phyloP scores from a whole-genome alignment of 306 rosid species.

The Corylus americana region DNA sequence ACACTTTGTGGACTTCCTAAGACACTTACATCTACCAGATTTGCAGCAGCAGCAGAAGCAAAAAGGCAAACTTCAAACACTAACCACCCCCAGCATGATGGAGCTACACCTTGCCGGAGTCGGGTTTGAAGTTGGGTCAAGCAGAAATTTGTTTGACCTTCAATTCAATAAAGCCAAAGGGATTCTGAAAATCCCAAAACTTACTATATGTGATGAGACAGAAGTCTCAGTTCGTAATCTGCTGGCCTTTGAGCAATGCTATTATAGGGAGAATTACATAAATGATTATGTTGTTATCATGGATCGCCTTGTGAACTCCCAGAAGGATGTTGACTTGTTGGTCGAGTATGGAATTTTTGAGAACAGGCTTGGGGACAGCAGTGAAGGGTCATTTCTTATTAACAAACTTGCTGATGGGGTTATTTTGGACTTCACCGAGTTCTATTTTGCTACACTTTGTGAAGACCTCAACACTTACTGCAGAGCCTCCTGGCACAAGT shows the following conservation, averaged over 20 bases:
- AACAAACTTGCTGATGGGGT: not conserved
- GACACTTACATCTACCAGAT: slow-evolving; percentile 32
- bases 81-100: slow-evolving; percentile 24
- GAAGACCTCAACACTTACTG: slow-evolving; percentile 21
- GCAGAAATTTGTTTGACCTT: not conserved
- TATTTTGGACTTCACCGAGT: not conserved
- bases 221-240: slow-evolving; percentile 23
- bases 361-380: slow-evolving; percentile 18
- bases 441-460: not conserved
- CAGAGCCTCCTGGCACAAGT: not conserved
- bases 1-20: slow-evolving; percentile 46
- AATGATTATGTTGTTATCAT: slow-evolving; percentile 27
- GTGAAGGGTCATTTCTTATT: slow-evolving; percentile 1
- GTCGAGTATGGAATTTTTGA: slow-evolving; percentile 8
- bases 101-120: slow-evolving; percentile 36
- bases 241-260: slow-evolving; percentile 39
- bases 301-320: slow-evolving; percentile 20
- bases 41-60: not conserved
- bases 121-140: slow-evolving; percentile 7
- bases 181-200: slow-evolving; percentile 31
- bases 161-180: slow-evolving; percentile 10
- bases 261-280: not conserved
- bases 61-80: not conserved
- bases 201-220: not conserved
- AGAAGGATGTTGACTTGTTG: slow-evolving; percentile 26